Evolutionary conservation across 306 rosid species (phyloP), one percentile per base, ranked within the genome.

Genomic region (Malus sieversii): DNA sequence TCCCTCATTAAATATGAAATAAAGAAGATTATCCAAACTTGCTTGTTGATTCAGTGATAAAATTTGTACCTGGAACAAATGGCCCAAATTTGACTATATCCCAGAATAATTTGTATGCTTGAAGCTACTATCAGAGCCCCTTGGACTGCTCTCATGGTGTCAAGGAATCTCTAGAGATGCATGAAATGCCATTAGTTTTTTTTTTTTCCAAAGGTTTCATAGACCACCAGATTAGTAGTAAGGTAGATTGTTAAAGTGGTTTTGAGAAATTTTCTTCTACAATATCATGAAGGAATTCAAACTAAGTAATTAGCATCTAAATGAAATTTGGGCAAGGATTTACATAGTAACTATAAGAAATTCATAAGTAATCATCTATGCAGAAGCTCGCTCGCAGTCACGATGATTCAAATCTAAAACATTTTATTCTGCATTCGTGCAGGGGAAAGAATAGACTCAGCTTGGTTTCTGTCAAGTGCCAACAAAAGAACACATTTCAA

Each of bases 81-180:
- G 83, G 92, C 98, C 99, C 99, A 96, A 62, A 92, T 65, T 73
- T 96, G 99, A 82, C 99, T 96, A 83, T 86, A 96, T 22, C 99
- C 99, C 83, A 96, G 78, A 73, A 96, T 89, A 67, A 96, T 92
- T 77, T 96, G 97, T 87, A 96, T 81, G 83, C 99, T 96, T 78
- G 98, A 92, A 67, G 97, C 92, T 64, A 88, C 92, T 70, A 96
- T 92, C 30, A 88, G 80, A 66, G 99, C 97, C 70, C 98, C 99
- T 86, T 96, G 99, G 23, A 90, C 96, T 71, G 98, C 99, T 80
- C 91, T 89, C 98, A 92, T 96, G 53, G 98, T 96, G 81, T 58
- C 91, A 8, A 88, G 78, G 86, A 96, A 96, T 83, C 96, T 96
- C 98, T 96, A 83, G 6, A 86, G n/a, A 80, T 29, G 61, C 45